phyloP scores from a whole-genome alignment of 2,329 filamentous ascomycete species.

The Beauveria sp. region DNA sequence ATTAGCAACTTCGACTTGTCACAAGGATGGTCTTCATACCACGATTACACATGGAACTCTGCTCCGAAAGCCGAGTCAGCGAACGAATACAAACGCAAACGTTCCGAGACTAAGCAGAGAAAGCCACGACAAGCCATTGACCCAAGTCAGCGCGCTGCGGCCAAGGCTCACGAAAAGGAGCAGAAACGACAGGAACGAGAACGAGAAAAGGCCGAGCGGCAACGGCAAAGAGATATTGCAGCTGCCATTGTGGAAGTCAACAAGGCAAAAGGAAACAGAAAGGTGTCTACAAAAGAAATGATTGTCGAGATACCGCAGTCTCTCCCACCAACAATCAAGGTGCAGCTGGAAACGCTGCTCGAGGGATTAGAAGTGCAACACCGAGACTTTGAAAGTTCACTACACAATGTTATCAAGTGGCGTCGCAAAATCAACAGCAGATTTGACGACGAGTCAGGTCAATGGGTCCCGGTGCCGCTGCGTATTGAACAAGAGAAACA shows the following conservation, averaged over 20 bases:
- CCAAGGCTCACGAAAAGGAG: slow-evolving; percentile 47
- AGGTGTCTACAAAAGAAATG: slow-evolving; percentile 68
- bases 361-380: slow-evolving; percentile 41
- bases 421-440: slow-evolving; percentile 56
- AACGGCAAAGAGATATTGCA: slow-evolving; percentile 54
- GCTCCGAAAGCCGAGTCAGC: slow-evolving; percentile 17
- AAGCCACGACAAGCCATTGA: not conserved
- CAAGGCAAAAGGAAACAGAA: slow-evolving; percentile 65
- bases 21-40: slow-evolving; percentile 5
- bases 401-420: slow-evolving; percentile 56
- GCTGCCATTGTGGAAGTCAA: slow-evolving; percentile 66
- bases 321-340: slow-evolving; percentile 39
- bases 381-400: slow-evolving; percentile 35
- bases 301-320: slow-evolving; percentile 60
- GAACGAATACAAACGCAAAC: slow-evolving; percentile 18
- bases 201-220: slow-evolving; percentile 53
- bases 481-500: slow-evolving; percentile 51
- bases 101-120: not conserved
- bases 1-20: slow-evolving; percentile 33
- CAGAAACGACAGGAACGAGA: slow-evolving; percentile 50
- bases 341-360: slow-evolving; percentile 44
- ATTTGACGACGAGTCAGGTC: slow-evolving; percentile 52
- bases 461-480: slow-evolving; percentile 56
- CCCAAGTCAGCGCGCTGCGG: slow-evolving; percentile 32
- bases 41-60: slow-evolving; percentile 3